Conservation (phyloP, 2,329 filamentous ascomycete genomes). For the Biscogniauxia marginata region DNA sequence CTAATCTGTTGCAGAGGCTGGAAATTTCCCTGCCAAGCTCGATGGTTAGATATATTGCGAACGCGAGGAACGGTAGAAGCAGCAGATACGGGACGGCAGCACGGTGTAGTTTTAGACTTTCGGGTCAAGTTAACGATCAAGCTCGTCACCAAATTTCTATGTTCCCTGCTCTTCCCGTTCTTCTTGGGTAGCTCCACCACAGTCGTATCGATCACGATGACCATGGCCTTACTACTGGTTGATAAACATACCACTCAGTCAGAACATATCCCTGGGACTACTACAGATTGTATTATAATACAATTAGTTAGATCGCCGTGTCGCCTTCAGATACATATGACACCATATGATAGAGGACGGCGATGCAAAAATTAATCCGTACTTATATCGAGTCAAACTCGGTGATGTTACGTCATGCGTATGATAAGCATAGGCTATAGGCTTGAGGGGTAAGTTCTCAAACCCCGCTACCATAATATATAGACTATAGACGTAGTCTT, state of each 20-base stretch:
- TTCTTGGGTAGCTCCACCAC: not conserved
- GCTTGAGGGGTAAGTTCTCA: not conserved
- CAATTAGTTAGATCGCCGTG: not conserved
- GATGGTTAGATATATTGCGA: slow-evolving; percentile 47
- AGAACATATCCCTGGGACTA: no score
- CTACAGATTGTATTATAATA: not conserved
- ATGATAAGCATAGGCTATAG: not conserved
- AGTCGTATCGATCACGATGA: not conserved
- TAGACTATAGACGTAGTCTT: no score
- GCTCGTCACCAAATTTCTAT: slow-evolving; percentile 13
- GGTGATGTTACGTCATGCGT: not conserved
- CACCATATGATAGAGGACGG: not conserved
- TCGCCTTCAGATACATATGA: not conserved
- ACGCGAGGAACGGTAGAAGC: slow-evolving; percentile 6
- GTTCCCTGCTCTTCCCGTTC: not conserved
- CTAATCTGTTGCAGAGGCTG: slow-evolving; percentile 52
- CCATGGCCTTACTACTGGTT: not conserved
- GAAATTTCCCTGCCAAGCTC: slow-evolving; percentile 66
- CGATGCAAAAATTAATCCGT: not conserved
- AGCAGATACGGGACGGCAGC: slow-evolving; percentile 14
- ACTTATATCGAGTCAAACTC: not conserved
- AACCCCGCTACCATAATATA: not conserved
- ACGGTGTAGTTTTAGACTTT: slow-evolving; percentile 30
- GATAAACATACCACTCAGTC: not conserved
- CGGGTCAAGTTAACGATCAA: slow-evolving; percentile 24